These are phyloP conservation scores for Termitomyces sp. DNA, from an alignment of 768 basidiomycete species.

Conservation along the genomic window DNA sequence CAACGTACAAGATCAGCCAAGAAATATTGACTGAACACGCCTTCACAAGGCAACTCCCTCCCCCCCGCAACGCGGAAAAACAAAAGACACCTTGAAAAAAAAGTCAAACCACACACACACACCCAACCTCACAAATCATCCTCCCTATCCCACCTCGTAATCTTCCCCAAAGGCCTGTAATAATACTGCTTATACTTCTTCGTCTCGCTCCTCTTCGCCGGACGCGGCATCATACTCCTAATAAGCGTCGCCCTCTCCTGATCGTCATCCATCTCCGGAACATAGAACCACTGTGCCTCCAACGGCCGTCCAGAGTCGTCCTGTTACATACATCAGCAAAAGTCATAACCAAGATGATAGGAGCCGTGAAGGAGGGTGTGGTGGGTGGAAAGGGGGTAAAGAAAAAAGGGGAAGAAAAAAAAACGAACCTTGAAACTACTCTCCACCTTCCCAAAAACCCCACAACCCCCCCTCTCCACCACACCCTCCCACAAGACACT, in stretches of 20 bases:
- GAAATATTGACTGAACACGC: no score
- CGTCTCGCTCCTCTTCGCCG: constrained; percentile 70
- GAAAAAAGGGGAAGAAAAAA: background rate
- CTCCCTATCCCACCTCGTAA: constrained; percentile 71
- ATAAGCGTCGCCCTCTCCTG: constrained; percentile 66
- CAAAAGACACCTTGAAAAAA: no score
- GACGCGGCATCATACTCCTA: constrained; percentile 69
- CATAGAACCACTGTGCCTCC: constrained; percentile 74
- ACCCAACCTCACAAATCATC: constrained; percentile 42
- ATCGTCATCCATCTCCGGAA: constrained; percentile 69
- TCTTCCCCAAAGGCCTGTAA: constrained; percentile 70
- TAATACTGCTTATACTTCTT: constrained; percentile 88
- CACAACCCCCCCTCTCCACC: constrained; percentile 37
- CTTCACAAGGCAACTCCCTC: no score
- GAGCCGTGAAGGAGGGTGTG: no score
- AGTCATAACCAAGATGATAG: no score
- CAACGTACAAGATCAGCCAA: no score
- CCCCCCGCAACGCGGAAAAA: no score
- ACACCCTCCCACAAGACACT: constrained; percentile 44
- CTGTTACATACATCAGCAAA: constrained; percentile 20
- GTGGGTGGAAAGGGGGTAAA: no score
- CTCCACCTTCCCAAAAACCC: constrained; percentile 73
- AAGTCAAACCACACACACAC: no score
- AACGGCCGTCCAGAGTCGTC: constrained; percentile 47
- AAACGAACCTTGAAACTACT: constrained; percentile 53